Evolutionary conservation across 257 asterid genomes (phyloP).

Genomic region (Capsicum rhomboideum): DNA sequence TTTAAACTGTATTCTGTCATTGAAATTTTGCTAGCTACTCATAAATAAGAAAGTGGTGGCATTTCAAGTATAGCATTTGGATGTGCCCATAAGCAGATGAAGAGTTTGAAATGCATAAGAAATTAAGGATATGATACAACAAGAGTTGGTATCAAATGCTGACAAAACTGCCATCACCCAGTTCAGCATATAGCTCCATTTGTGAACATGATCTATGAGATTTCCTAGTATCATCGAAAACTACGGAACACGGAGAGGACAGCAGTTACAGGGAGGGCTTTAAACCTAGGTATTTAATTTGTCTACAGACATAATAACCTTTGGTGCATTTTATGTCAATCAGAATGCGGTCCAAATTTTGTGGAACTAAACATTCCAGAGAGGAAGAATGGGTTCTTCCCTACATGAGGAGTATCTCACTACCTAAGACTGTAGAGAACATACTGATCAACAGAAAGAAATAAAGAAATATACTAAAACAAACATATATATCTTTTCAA

Average conservation of each 20-base stretch:
- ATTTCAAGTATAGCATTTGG: background rate
- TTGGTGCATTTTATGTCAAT: background rate
- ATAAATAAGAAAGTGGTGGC: background rate
- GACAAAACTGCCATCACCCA: background rate
- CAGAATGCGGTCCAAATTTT: background rate
- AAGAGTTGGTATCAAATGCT: background rate
- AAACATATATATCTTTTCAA: background rate
- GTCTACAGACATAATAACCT: background rate
- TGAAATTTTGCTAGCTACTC: background rate
- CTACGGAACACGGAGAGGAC: background rate
- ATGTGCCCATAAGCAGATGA: background rate
- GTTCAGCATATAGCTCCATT: background rate
- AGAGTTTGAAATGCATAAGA: background rate
- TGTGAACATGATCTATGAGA: background rate
- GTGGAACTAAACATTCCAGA: background rate
- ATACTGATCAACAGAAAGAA: background rate
- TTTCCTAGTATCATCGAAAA: background rate
- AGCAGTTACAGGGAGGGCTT: background rate
- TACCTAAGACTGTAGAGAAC: background rate
- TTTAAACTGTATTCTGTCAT: background rate
- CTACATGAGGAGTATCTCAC: background rate
- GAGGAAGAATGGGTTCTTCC: background rate
- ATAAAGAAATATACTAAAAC: background rate
- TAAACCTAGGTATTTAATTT: background rate
- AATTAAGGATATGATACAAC: background rate